Evolutionary conservation across 352 stramenopile genomes (phyloP), one percentile per base, ranked within the genome.

Genomic region (Phytophthora megakarya): DNA sequence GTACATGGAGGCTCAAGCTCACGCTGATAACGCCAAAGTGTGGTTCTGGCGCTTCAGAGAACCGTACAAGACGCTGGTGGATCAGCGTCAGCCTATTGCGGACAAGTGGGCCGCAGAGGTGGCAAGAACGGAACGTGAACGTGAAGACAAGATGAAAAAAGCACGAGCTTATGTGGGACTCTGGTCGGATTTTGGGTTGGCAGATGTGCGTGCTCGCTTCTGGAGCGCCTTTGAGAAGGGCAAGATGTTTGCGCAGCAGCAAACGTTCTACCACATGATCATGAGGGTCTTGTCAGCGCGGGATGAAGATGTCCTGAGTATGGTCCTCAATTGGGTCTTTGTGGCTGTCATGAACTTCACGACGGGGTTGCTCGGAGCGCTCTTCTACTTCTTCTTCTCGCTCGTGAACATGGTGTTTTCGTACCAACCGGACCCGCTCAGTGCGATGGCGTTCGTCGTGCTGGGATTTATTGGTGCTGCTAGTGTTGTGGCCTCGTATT

Each of bases 241-340:
- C 73, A 94, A 96, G 68, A 40, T 93, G 30, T 94, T 96, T 58
- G 87, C 87, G 10, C 84, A 93, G 64, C 85, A 93, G 63, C 85
- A 93, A 61, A 94, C 87, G 30, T 94, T 96, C 55, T 96, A 93
- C 62, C 75, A 93, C 70, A 87, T 94, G 78, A 69, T 96, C 60
- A 74, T 94, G 66, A 76, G 70, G 11, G 81, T 94, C 49, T 67
- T 96, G 9, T 71, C 83, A 25, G 56, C 77, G 12, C 76, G 84
- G 16, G 81, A 94, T 66, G 85, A 94, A 54, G 86, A 96, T 43
- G 32, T 94, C 9, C 10, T 92, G 44, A 89, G 83, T 45, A 89
- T 81, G 71, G 52, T 94, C 30, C 63, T 96, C 23, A 91, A 94
- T 61, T 96, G 87, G 87, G 65, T 94, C 39, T 87, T 96, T 26